Evolutionary conservation across 23 red algal species (phyloP).

Genomic region (Gracilaria caudata): DNA sequence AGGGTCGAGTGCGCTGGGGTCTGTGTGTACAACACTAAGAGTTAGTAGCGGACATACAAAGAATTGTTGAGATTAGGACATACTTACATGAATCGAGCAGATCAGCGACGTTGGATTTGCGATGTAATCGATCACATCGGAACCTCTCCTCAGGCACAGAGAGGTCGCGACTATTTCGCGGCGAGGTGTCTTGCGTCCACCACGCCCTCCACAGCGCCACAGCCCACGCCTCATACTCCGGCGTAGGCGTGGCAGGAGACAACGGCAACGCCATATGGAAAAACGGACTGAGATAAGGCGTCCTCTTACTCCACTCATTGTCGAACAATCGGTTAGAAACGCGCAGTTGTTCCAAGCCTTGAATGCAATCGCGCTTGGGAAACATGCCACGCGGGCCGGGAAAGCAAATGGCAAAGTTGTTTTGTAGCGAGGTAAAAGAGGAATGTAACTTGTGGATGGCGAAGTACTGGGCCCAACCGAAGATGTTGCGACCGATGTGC

Average conservation of each 20-base stretch:
- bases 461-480: slow-evolving; percentile 17
- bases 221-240: slow-evolving; percentile 18
- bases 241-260: background rate
- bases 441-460: slow-evolving; percentile 7
- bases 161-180: background rate
- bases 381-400: background rate
- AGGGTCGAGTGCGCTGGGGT: slow-evolving; percentile 6
- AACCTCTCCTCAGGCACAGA: background rate
- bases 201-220: slow-evolving; percentile 26
- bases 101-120: background rate
- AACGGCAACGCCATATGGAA: background rate
- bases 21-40: background rate
- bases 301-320: background rate
- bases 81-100: slow-evolving; percentile 10
- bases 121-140: slow-evolving; percentile 19
- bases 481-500: slow-evolving; percentile 3
- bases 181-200: slow-evolving; percentile 37
- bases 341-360: slow-evolving; percentile 19
- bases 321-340: slow-evolving; percentile 29
- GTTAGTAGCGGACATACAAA: too few species aligned
- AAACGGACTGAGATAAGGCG: slow-evolving; percentile 29
- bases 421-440: background rate
- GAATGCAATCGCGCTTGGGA: slow-evolving; percentile 1
- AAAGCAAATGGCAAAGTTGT: slow-evolving; percentile 2
- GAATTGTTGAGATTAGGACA: background rate